phyloP scores from a whole-genome alignment of 345 rosid species.

The Moringa oleifera region DNA sequence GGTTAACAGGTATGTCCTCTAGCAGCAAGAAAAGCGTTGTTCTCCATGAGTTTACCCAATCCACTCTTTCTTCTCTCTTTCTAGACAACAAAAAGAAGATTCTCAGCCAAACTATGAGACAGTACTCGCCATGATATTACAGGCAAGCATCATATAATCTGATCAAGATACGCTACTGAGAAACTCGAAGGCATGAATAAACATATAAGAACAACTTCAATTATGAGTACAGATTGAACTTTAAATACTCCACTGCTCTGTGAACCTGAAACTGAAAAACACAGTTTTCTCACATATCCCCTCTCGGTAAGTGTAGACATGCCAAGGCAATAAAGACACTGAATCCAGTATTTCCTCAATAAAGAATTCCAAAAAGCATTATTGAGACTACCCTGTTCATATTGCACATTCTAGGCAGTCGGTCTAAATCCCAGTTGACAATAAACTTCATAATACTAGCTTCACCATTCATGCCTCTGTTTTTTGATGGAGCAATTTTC shows the following conservation, averaged over 20 bases:
- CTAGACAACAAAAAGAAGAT: constrained; percentile 55
- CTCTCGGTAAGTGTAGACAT: too few species aligned
- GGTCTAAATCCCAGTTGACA: not conserved
- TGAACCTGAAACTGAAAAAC: not conserved
- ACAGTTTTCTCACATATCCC: not conserved
- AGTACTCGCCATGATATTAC: constrained; percentile 1
- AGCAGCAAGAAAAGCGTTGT: constrained; percentile 57
- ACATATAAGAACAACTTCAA: not conserved
- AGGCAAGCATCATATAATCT: not conserved
- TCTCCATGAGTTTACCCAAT: constrained; percentile 79
- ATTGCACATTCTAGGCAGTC: not conserved
- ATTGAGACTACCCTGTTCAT: not conserved
- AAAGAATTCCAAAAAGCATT: too few species aligned
- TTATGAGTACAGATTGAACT: not conserved
- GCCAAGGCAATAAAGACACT: too few species aligned
- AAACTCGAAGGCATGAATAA: not conserved
- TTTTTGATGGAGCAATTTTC: too few species aligned
- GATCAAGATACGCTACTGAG: not conserved
- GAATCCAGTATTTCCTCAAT: too few species aligned
- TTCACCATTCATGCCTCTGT: too few species aligned
- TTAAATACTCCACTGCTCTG: not conserved
- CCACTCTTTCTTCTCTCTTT: constrained; percentile 61
- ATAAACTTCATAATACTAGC: not conserved
- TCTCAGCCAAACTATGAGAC: constrained; percentile 15
- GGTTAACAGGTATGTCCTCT: constrained; percentile 57